Evolutionary conservation across 2,329 filamentous ascomycete genomes (phyloP).

Genomic region (Madurella fahalii): DNA sequence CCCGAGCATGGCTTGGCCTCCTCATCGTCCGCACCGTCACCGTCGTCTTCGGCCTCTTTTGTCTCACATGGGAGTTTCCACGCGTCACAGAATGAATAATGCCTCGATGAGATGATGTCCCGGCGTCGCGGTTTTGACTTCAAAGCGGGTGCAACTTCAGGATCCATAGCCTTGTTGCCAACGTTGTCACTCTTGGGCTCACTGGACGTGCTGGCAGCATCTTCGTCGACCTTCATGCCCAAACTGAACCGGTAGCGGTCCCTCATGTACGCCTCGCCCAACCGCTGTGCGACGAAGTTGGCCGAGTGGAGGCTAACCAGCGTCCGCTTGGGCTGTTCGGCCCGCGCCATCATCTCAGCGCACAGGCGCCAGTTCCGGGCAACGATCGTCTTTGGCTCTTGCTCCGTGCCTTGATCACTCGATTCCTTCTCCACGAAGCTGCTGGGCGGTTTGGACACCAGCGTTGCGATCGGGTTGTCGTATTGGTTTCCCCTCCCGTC

Average conservation of each 20-base stretch:
- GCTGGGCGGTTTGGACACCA: not conserved
- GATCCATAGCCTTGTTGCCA: not conserved
- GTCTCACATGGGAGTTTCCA: not conserved
- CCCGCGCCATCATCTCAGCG: constrained; percentile 22
- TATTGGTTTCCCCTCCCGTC: not conserved
- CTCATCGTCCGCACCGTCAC: too few relatives aligned
- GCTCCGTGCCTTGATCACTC: constrained; percentile 14
- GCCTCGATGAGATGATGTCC: not conserved
- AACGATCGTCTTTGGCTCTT: constrained; percentile 6
- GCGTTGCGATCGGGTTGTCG: not conserved
- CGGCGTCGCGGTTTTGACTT: not conserved
- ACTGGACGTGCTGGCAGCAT: not conserved
- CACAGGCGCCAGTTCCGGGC: constrained; percentile 19
- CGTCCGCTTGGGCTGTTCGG: constrained; percentile 35
- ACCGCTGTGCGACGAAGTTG: constrained; percentile 36
- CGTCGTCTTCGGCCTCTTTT: too few relatives aligned
- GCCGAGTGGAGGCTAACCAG: constrained; percentile 54
- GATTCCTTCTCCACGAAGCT: constrained; percentile 23
- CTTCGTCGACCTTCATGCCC: constrained; percentile 10
- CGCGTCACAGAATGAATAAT: not conserved
- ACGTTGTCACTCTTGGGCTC: not conserved
- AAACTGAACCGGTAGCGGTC: constrained; percentile 16
- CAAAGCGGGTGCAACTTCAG: not conserved
- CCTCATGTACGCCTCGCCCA: constrained; percentile 23
- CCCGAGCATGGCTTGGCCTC: not conserved